These are phyloP conservation scores for Pythium oligandrum DNA, from an alignment of 352 stramenopile species.

Conservation along the genomic window DNA sequence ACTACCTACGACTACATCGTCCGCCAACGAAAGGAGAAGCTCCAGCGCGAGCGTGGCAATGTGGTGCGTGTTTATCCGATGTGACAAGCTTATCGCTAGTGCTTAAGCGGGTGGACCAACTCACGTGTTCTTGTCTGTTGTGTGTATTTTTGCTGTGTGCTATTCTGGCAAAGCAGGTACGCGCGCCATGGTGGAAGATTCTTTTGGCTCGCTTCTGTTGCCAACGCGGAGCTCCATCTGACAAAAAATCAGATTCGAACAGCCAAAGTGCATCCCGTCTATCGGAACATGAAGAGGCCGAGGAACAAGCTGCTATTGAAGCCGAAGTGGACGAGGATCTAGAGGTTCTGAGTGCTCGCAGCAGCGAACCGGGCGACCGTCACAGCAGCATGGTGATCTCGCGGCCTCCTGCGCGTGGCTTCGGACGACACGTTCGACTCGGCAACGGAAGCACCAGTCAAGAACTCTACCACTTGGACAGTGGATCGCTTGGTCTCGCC, in stretches of 20 bases:
- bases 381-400: slow-evolving; percentile 23
- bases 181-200: slow-evolving; percentile 20
- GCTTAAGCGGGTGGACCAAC: slow-evolving; percentile 9
- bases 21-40: slow-evolving; percentile 70
- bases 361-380: slow-evolving; percentile 41
- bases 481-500: too few species aligned
- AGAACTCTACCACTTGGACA: slow-evolving; percentile 21
- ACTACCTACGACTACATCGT: slow-evolving; percentile 89
- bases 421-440: slow-evolving; percentile 60
- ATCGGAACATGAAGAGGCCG: slow-evolving; percentile 58
- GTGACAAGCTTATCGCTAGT: slow-evolving; percentile 19
- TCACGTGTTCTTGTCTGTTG: slow-evolving; percentile 1
- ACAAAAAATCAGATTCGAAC: slow-evolving; percentile 36
- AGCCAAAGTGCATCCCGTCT: slow-evolving; percentile 47
- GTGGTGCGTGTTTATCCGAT: slow-evolving; percentile 71
- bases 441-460: slow-evolving; percentile 17
- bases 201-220: slow-evolving; percentile 23
- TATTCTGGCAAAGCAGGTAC: slow-evolving; percentile 10
- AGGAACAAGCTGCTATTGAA: slow-evolving; percentile 65
- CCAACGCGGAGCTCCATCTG: slow-evolving; percentile 10
- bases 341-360: slow-evolving; percentile 70
- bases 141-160: slow-evolving; percentile 2
- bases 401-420: slow-evolving; percentile 35
- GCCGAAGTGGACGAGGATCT: slow-evolving; percentile 77
- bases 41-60: slow-evolving; percentile 52